Percentiles rank a stretch among this genome's conserved stretches.
Conservation (phyloP, 2,329 filamentous ascomycete species). For the Claviceps spartinae region DNA sequence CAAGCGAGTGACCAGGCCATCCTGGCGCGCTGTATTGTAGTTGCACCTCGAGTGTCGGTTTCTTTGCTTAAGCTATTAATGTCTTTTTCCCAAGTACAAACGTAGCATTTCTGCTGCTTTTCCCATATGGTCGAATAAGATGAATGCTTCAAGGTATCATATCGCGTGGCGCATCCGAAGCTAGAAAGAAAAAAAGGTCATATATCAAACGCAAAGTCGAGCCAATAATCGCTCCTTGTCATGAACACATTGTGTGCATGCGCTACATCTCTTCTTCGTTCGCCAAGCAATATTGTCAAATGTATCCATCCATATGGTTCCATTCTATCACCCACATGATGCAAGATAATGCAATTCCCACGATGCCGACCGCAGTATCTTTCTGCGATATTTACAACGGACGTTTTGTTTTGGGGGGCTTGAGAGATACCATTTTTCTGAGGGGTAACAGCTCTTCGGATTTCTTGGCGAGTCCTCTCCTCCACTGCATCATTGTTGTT, state of each 20-base stretch:
- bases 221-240: background rate
- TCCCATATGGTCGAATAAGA: too few species aligned
- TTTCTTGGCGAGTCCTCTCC: background rate
- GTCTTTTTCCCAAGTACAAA: too few species aligned
- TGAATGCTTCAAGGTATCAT: too few species aligned
- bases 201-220: background rate
- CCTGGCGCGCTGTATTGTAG: too few species aligned
- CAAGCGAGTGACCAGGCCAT: too few species aligned
- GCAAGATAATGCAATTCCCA: background rate
- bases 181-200: background rate
- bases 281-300: background rate
- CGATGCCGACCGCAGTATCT: too few species aligned
- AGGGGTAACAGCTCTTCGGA: too few species aligned
- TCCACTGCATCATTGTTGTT: background rate
- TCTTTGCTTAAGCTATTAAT: too few species aligned
- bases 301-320: background rate
- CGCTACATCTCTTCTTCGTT: background rate
- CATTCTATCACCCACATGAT: background rate
- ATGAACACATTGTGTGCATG: background rate
- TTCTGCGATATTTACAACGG: background rate
- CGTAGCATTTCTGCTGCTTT: too few species aligned
- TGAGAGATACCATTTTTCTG: background rate
- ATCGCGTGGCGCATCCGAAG: background rate
- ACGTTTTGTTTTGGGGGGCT: background rate
- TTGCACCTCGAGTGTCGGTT: too few species aligned